Evolutionary conservation across 768 basidiomycete genomes (phyloP).

Genomic region (Lyophyllum decastes): DNA sequence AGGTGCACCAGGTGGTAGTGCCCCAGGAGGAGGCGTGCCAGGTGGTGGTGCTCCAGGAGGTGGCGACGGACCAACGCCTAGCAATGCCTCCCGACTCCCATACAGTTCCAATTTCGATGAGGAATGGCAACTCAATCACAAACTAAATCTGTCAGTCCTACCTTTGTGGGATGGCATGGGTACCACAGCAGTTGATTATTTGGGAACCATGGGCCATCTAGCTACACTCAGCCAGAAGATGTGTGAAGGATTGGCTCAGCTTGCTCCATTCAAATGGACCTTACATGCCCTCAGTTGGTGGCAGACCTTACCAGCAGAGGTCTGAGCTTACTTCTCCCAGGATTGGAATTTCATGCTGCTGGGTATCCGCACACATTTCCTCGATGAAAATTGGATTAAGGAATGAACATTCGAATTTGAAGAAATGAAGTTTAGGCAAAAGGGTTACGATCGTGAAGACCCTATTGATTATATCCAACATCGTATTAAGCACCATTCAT

Average conservation of each 20-base stretch:
- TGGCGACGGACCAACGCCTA: background rate
- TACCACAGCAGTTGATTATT: background rate
- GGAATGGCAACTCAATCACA: background rate
- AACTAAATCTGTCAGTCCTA: background rate
- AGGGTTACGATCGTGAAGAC: background rate
- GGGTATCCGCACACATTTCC: slow-evolving; percentile 14
- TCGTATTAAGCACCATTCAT: background rate
- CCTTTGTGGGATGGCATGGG: background rate
- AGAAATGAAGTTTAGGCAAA: slow-evolving; percentile 14
- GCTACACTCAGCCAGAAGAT: background rate
- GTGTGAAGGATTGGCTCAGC: background rate
- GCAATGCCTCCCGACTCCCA: background rate
- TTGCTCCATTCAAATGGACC: background rate
- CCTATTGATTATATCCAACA: background rate
- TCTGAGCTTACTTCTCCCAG: background rate
- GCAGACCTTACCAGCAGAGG: background rate
- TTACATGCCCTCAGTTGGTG: background rate
- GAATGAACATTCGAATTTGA: slow-evolving; percentile 14
- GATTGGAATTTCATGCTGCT: slow-evolving; percentile 9
- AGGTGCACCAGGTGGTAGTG: background rate
- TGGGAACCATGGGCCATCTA: background rate
- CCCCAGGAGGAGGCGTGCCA: background rate
- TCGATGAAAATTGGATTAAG: slow-evolving; percentile 9
- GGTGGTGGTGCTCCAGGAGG: background rate
- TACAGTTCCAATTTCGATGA: background rate